Conservation (phyloP, 306 rosid genomes). For the Acacia melanoxylon region DNA sequence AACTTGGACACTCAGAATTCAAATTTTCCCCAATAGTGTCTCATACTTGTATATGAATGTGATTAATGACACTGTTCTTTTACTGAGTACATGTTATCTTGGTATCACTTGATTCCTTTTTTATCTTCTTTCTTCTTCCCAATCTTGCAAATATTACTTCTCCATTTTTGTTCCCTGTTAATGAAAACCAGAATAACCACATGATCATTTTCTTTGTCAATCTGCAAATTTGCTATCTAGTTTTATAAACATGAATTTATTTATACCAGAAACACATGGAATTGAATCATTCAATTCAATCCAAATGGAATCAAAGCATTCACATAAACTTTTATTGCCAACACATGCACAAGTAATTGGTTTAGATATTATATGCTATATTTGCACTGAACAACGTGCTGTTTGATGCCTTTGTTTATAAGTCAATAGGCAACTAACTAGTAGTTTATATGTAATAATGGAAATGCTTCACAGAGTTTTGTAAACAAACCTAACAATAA, state of each 20-base stretch:
- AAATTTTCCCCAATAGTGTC: not conserved
- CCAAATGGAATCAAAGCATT: not conserved
- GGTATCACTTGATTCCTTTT: not conserved
- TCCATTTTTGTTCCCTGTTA: not conserved
- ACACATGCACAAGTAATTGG: not conserved
- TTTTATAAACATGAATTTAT: not conserved
- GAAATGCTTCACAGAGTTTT: not conserved
- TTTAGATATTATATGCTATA: not conserved
- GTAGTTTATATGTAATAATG: not conserved
- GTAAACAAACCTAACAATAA: not conserved
- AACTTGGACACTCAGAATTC: not conserved
- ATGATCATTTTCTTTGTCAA: too few relatives aligned
- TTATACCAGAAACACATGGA: not conserved
- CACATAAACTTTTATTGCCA: not conserved
- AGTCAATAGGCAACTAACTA: not conserved
- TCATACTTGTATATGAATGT: constrained; percentile 28
- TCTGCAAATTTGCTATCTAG: not conserved
- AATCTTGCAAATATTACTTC: not conserved
- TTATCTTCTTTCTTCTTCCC: not conserved
- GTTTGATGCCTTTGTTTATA: not conserved
- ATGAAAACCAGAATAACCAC: not conserved
- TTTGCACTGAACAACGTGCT: not conserved
- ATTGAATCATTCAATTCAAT: not conserved
- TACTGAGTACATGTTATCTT: not conserved
- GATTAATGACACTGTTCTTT: not conserved